Percentiles rank a stretch among this genome's conserved stretches.
These are phyloP conservation scores for Penicillium italicum DNA, from an alignment of 2,329 filamentous ascomycete species.

Conservation along the genomic window DNA sequence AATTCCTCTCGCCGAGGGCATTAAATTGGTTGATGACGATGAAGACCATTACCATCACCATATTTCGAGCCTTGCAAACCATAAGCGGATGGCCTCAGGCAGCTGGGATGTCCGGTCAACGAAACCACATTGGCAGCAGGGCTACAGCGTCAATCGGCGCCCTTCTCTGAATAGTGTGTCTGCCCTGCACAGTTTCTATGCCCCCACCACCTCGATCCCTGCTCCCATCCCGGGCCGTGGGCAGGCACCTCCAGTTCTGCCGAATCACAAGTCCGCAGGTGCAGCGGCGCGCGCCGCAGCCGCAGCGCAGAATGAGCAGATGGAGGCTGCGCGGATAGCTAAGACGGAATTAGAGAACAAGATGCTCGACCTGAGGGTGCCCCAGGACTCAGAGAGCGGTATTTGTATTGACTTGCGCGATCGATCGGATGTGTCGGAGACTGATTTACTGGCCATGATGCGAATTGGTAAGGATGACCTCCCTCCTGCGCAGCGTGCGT, in stretches of 20 bases:
- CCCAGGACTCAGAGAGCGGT: constrained; percentile 48
- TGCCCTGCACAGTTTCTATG: constrained; percentile 34
- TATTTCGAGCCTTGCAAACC: constrained; percentile 11
- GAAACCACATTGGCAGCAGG: constrained; percentile 27
- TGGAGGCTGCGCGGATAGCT: constrained; percentile 24
- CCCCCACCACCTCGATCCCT: constrained; percentile 27
- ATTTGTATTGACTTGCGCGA: constrained; percentile 47
- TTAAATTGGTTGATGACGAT: constrained; percentile 10
- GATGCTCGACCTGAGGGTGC: constrained; percentile 30
- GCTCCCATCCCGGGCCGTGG: constrained; percentile 38
- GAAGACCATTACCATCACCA: constrained; percentile 18
- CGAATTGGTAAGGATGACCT: constrained; percentile 33
- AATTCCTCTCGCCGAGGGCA: constrained; percentile 6
- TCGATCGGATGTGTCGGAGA: constrained; percentile 34
- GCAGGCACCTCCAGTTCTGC: constrained; percentile 39
- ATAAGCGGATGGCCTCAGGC: constrained; percentile 22
- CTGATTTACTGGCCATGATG: constrained; percentile 33
- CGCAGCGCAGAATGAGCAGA: constrained; percentile 48
- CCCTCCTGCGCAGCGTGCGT: not conserved
- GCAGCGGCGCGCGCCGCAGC: constrained; percentile 48
- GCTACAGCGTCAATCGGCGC: constrained; percentile 33
- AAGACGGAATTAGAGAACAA: constrained; percentile 31
- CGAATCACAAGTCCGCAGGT: constrained; percentile 40
- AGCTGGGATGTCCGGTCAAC: constrained; percentile 23
- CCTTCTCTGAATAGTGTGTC: constrained; percentile 37